Base-by-base conservation (phyloP, 2,329 filamentous ascomycete species). In the Fusarium foetens region DNA sequence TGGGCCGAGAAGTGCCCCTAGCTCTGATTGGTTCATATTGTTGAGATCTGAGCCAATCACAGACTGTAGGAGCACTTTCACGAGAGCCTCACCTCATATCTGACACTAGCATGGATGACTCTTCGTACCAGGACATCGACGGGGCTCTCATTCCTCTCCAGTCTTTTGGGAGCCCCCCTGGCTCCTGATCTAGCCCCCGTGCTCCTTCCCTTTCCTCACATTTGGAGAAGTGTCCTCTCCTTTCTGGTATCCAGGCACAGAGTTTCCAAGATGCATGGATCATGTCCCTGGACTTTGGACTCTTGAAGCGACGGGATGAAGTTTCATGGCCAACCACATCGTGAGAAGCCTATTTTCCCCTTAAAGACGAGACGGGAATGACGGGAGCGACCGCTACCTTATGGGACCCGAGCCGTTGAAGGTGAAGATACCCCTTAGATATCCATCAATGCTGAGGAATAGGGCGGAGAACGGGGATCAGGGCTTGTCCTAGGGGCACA, bases 31-130 rank as follows among this genome's bases (percentile, higher is more conserved):
- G 70, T 35, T 42, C 11, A 46, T 53, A 38, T 31, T 31, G 21
- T 9, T 19, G 29, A n/a, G 5, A 12, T 3, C 14, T 14, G 39
- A 45, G 29, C 80, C 80, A 81, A 81, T 81, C 73, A 80, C 63
- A 54, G 35, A 51, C 62, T 73, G 67, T 68, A 80, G 55, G 54
- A 54, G 75, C 74, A 64, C 63, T 79, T 79, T 70, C 68, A 72
- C 77, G 74, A 79, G 77, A 79, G 76, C 79, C 79, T 81, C 77
- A 79, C 77, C 75, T 79, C 75, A 76, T 71, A 65, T 76, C 77
- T 70, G 71, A 76, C 76, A 77, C 77, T 77, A 77, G 74, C 73
- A 79, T 78, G 76, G 76, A 73, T 78, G 60, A 63, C 45, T 72
- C 64, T 71, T 75, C 52, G 63, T 66, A 69, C 63, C 70, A 69